Evolutionary conservation across 352 stramenopile genomes (phyloP).

Genomic region (Pythium rishiriense): DNA sequence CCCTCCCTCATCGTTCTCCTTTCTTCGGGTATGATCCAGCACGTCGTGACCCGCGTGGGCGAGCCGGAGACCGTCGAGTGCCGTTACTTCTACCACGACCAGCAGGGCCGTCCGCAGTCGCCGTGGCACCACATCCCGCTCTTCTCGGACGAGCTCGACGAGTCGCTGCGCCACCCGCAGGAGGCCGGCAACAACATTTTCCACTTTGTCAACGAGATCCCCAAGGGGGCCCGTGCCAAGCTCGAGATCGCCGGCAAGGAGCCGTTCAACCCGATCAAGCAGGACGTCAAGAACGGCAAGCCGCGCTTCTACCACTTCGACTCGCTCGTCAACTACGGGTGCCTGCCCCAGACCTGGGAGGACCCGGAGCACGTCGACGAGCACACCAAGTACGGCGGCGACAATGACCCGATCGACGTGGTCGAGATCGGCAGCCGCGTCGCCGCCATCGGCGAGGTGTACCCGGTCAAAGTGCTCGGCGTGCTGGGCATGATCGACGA

Average conservation of each 20-base stretch:
- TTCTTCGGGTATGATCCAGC: slow-evolving; percentile 40
- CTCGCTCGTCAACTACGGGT: slow-evolving; percentile 97
- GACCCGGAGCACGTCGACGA: slow-evolving; percentile 96
- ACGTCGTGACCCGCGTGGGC: slow-evolving; percentile 65
- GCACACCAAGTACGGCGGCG: slow-evolving; percentile 88
- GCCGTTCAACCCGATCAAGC: slow-evolving; percentile 93
- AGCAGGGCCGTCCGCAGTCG: slow-evolving; percentile 75
- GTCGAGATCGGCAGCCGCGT: slow-evolving; percentile 96
- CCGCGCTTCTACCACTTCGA: slow-evolving; percentile 90
- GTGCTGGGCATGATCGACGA: slow-evolving; percentile 99
- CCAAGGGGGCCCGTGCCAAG: slow-evolving; percentile 85
- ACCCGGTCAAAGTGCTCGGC: slow-evolving; percentile 96
- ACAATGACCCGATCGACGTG: slow-evolving; percentile 99
- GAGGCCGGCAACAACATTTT: slow-evolving; percentile 64
- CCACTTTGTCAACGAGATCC: slow-evolving; percentile 95
- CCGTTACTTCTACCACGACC: slow-evolving; percentile 84
- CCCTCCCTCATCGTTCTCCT: no score
- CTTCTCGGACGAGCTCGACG: slow-evolving; percentile 42
- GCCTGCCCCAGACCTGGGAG: slow-evolving; percentile 99
- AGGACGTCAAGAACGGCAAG: slow-evolving; percentile 98
- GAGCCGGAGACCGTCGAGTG: slow-evolving; percentile 67
- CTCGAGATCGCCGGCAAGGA: slow-evolving; percentile 94
- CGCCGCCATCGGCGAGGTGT: slow-evolving; percentile 91
- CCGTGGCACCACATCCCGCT: slow-evolving; percentile 94
- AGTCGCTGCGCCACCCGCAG: slow-evolving; percentile 33